phyloP scores from a whole-genome alignment of 1,284 basidiomycete genomes.

The Leccinum solheimii region DNA sequence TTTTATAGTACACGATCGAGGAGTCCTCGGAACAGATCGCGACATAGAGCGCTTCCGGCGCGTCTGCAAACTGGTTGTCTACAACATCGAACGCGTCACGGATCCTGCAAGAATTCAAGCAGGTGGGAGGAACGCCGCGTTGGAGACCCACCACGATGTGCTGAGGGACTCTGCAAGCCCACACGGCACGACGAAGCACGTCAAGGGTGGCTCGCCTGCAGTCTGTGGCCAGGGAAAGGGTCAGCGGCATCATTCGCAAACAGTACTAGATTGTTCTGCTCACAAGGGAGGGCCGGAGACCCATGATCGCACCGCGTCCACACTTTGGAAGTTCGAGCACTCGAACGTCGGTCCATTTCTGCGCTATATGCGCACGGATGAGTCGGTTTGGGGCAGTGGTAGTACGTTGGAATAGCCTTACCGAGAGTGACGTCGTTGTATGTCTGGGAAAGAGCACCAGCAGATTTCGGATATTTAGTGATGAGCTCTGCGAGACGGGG shows the following conservation, averaged over 20 bases:
- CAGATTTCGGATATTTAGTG: slow-evolving; percentile 52
- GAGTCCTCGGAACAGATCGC: slow-evolving; percentile 75
- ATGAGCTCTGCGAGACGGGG: slow-evolving; percentile 35
- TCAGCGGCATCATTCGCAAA: not conserved
- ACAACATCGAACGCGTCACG: slow-evolving; percentile 54
- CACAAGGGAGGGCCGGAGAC: slow-evolving; percentile 49
- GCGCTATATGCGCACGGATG: slow-evolving; percentile 44
- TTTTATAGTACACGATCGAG: slow-evolving; percentile 80
- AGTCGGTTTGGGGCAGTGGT: not conserved
- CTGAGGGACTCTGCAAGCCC: slow-evolving; percentile 65
- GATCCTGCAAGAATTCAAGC: slow-evolving; percentile 44
- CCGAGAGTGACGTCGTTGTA: slow-evolving; percentile 63
- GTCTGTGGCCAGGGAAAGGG: slow-evolving; percentile 15
- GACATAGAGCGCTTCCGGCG: slow-evolving; percentile 54
- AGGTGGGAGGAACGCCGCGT: slow-evolving; percentile 35
- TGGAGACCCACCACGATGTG: slow-evolving; percentile 40
- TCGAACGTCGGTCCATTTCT: slow-evolving; percentile 67
- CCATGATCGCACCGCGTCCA: slow-evolving; percentile 58
- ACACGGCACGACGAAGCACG: slow-evolving; percentile 64
- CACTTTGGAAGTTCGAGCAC: slow-evolving; percentile 60
- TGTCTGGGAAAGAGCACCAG: slow-evolving; percentile 55
- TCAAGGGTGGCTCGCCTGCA: slow-evolving; percentile 19
- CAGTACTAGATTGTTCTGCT: not conserved
- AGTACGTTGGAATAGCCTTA: slow-evolving; percentile 19
- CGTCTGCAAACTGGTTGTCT: slow-evolving; percentile 23